Evolutionary conservation across 2,329 filamentous ascomycete species (phyloP).

Genomic region (Zymoseptoria brevis): DNA sequence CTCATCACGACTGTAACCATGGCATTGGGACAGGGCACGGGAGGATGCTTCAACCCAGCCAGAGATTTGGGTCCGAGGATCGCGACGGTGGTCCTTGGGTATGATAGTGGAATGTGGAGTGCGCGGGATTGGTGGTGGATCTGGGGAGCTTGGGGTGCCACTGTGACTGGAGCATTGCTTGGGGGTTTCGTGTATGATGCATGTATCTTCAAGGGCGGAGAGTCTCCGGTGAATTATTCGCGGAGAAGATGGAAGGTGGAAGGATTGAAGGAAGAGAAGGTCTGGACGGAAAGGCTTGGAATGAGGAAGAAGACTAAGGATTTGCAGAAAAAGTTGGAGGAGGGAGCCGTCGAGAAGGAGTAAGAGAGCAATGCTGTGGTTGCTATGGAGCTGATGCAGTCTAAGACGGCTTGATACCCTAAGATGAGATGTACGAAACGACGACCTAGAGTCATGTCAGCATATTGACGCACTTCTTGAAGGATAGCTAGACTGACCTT

Average conservation of each 20-base stretch:
- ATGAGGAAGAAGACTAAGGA: slow-evolving; percentile 8
- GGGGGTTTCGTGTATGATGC: slow-evolving; percentile 43
- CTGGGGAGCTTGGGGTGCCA: slow-evolving; percentile 38
- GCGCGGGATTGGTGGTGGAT: slow-evolving; percentile 38
- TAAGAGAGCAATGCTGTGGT: background rate
- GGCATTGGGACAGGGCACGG: slow-evolving; percentile 42
- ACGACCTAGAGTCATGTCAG: no score
- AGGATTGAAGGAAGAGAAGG: slow-evolving; percentile 14
- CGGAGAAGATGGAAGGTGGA: slow-evolving; percentile 23
- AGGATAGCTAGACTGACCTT: no score
- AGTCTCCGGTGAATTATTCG: slow-evolving; percentile 46
- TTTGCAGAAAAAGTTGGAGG: slow-evolving; percentile 13
- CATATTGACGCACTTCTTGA: no score
- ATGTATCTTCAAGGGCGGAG: slow-evolving; percentile 44
- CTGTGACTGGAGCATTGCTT: slow-evolving; percentile 35
- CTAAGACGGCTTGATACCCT: no score
- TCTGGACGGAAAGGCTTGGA: slow-evolving; percentile 14
- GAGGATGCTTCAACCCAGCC: slow-evolving; percentile 43
- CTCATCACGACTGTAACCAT: slow-evolving; percentile 32
- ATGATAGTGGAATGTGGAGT: slow-evolving; percentile 30
- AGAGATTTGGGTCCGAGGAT: slow-evolving; percentile 46
- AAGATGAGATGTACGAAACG: no score
- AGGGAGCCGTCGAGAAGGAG: slow-evolving; percentile 3
- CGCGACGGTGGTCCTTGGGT: slow-evolving; percentile 40
- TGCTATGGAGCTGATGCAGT: no score